Base-by-base conservation (phyloP, 345 rosid genomes). In the Salix viminalis region DNA sequence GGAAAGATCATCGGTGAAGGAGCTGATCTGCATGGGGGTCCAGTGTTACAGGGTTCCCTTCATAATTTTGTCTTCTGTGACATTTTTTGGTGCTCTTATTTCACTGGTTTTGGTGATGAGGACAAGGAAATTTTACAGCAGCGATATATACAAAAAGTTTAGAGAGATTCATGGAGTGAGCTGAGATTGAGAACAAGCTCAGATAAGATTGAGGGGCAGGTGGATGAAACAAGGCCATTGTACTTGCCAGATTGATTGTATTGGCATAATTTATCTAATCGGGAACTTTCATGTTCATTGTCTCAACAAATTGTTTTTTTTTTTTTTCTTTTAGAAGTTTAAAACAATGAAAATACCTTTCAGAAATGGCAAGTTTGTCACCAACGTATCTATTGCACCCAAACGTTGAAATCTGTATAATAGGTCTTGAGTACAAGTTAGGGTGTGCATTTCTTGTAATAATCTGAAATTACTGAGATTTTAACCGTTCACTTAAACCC, bases 101-200 rank as follows among this genome's bases (percentile, higher is more conserved):
- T 79, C 97, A 21, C 80, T 91, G 37, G 67, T 86, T 61, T 71
- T 94, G 88, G 96, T 91, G 42, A n/a, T 76, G 4, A 86, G 97
- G 82, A 94, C 98, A 0, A 78, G 91, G 67, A 82, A 87, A 72
- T 92, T 92, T 76, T 94, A 92, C 81, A 89, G 80, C 72, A 83
- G 97, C 32, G 98, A 94, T 75, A 90, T 92, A 6, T 94, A 94
- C 83, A 90, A 88, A 79, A 92, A 89, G 85, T 94, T 88, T 54
- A 90, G 94, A 65, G 78, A 50, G 26, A 58, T 34, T 42, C 48
- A 13, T 64, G 80, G 91, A 87, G 21, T 65, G 64, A 67, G 48
- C 48, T 1, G 87, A 80, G 71, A 74, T 69, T 5, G 26, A 6
- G 14, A 39, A 41, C 44, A 41, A 41, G 44, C 44, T 41, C 44